These are phyloP conservation scores for Pythium aristosporum DNA, from an alignment of 352 stramenopile genomes.

Conservation along the genomic window DNA sequence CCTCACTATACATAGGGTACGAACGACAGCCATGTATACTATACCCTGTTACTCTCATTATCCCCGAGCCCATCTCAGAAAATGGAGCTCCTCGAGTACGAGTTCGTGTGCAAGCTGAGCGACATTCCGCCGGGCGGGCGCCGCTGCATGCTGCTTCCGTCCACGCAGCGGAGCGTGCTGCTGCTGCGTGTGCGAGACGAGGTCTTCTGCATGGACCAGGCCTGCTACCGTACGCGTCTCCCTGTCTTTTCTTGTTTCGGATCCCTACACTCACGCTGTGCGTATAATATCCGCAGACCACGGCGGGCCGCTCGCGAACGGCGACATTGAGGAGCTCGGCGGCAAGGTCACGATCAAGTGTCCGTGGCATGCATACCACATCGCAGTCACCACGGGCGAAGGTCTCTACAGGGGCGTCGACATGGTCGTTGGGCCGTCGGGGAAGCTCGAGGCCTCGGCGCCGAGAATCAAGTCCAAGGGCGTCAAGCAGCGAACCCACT, in stretches of 20 bases:
- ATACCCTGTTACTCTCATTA: neutral
- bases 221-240: conserved; percentile 69
- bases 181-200: conserved; percentile 55
- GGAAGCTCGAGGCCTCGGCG: conserved; percentile 48
- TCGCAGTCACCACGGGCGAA: conserved; percentile 76
- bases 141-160: conserved; percentile 57
- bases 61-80: neutral
- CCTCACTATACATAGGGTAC: no score
- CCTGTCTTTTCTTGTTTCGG: neutral
- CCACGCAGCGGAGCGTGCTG: conserved; percentile 71
- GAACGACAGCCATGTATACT: no score
- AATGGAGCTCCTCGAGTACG: conserved; percentile 47
- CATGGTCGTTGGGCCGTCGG: conserved; percentile 50
- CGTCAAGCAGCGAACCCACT: conserved; percentile 84
- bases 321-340: conserved; percentile 84
- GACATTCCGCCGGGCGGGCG: conserved; percentile 57
- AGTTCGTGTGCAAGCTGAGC: conserved; percentile 65
- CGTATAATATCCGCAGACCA: conserved; percentile 56
- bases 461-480: conserved; percentile 79
- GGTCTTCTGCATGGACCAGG: conserved; percentile 85
- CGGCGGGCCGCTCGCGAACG: conserved; percentile 70
- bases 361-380: conserved; percentile 86
- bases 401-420: conserved; percentile 85
- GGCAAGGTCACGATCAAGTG: conserved; percentile 79
- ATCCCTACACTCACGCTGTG: neutral